These are phyloP conservation scores for Gloeopeniophorella convolvens DNA, from an alignment of 768 basidiomycete species.

Conservation along the genomic window DNA sequence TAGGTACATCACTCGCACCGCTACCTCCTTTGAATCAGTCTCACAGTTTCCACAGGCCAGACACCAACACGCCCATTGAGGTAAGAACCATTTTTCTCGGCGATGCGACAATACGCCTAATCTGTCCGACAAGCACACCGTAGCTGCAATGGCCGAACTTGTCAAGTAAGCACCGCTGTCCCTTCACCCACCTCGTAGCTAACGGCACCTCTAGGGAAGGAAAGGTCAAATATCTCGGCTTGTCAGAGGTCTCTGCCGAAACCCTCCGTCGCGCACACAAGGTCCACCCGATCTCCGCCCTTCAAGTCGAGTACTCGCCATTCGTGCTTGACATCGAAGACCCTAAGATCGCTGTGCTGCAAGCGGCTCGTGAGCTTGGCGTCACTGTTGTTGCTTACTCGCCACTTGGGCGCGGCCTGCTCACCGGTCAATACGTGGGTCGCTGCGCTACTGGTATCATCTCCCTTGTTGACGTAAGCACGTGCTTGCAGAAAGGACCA, in stretches of 20 bases:
- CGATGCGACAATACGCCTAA: no score
- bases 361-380: slow-evolving; percentile 35
- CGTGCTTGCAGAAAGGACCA: slow-evolving; percentile 29
- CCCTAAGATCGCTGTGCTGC: slow-evolving; percentile 27
- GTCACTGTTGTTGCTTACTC: slow-evolving; percentile 37
- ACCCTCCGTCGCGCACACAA: slow-evolving; percentile 33
- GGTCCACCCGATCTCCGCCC: slow-evolving; percentile 32
- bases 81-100: no score
- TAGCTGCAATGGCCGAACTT: slow-evolving; percentile 19
- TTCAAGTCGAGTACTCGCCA: slow-evolving; percentile 34
- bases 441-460: background rate
- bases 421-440: slow-evolving; percentile 41
- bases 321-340: slow-evolving; percentile 33
- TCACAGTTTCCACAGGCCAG: no score
- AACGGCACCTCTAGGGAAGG: slow-evolving; percentile 27
- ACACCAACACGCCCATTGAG: no score
- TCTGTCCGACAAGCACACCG: slow-evolving; percentile 26
- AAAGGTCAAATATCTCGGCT: slow-evolving; percentile 32
- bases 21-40: no score
- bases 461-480: background rate
- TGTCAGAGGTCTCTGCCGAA: slow-evolving; percentile 31
- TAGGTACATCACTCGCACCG: no score
- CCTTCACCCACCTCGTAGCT: no score
- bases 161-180: slow-evolving; percentile 31
- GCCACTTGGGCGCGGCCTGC: slow-evolving; percentile 43